Percentiles rank a stretch among this genome's conserved stretches.
These are phyloP conservation scores for Microbotryum silenes-acaulis DNA, from an alignment of 1,284 basidiomycete genomes.

Conservation along the genomic window DNA sequence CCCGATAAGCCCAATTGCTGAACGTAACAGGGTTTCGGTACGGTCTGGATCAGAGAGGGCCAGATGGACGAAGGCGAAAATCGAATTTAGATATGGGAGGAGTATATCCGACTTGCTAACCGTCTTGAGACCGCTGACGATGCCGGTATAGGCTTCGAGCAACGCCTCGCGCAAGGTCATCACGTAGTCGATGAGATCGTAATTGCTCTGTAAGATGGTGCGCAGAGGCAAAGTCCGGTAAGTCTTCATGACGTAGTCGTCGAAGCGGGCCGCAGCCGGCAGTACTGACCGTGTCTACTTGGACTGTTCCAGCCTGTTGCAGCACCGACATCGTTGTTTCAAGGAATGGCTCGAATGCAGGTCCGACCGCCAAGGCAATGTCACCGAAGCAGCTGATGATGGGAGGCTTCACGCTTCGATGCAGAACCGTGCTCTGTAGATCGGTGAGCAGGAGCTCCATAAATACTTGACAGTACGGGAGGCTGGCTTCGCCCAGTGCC, in stretches of 20 bases:
- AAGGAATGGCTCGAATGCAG: slow-evolving; percentile 79
- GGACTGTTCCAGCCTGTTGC: slow-evolving; percentile 76
- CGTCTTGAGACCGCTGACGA: slow-evolving; percentile 81
- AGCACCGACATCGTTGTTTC: slow-evolving; percentile 85
- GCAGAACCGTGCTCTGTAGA: slow-evolving; percentile 80
- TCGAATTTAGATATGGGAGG: slow-evolving; percentile 63
- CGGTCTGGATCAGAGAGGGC: slow-evolving; percentile 76
- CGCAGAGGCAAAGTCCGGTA: neutral
- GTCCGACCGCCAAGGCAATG: slow-evolving; percentile 85
- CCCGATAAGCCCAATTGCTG: slow-evolving; percentile 77
- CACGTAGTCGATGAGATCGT: slow-evolving; percentile 87
- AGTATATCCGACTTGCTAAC: slow-evolving; percentile 68
- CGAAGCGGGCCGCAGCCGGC: neutral
- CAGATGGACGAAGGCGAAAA: slow-evolving; percentile 74
- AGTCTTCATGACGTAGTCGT: neutral
- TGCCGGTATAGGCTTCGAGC: slow-evolving; percentile 91
- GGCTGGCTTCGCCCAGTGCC: slow-evolving; percentile 74
- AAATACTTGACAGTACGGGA: slow-evolving; percentile 75
- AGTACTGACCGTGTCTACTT: slow-evolving; percentile 67
- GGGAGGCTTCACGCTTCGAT: slow-evolving; percentile 91
- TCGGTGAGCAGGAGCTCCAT: slow-evolving; percentile 89
- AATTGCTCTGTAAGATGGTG: slow-evolving; percentile 55
- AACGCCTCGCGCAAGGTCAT: slow-evolving; percentile 86
- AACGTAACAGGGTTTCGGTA: slow-evolving; percentile 66
- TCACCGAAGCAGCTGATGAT: slow-evolving; percentile 95